Conservation (phyloP, 164 flowering plant species). For the Piper longum region DNA sequence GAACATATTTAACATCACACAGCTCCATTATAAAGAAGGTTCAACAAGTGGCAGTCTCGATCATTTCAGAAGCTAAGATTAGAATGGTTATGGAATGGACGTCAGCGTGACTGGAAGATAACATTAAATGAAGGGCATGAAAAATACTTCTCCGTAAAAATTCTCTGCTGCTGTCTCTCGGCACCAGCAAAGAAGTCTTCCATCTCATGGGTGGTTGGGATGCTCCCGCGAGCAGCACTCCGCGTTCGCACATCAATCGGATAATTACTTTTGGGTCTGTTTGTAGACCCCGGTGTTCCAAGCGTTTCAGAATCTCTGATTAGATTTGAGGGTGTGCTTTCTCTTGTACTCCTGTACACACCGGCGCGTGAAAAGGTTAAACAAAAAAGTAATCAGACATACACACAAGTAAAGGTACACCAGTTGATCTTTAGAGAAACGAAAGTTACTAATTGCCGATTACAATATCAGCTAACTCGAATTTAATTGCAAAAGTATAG, state of each 20-base stretch:
- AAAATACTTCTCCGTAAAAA: conserved; percentile 51
- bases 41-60: too few relatives aligned
- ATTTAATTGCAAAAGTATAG: too few relatives aligned
- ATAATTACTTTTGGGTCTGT: conserved; percentile 23
- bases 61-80: background rate
- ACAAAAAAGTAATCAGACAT: too few relatives aligned
- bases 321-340: conserved; percentile 76
- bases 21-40: too few relatives aligned
- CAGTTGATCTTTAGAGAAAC: too few relatives aligned
- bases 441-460: too few relatives aligned
- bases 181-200: conserved; percentile 79
- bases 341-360: conserved; percentile 54
- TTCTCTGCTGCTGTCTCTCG: conserved; percentile 50
- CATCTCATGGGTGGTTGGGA: conserved; percentile 56
- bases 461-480: too few relatives aligned
- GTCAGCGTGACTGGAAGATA: background rate
- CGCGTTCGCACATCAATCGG: conserved; percentile 15
- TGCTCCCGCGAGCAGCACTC: conserved; percentile 19
- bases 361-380: background rate
- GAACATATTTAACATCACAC: too few relatives aligned
- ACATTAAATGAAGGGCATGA: background rate
- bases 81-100: background rate
- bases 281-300: conserved; percentile 60
- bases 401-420: background rate
- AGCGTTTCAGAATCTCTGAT: conserved; percentile 31